These are phyloP conservation scores for Arachis hypogaea DNA, from an alignment of 306 rosid species.

Conservation along the genomic window DNA sequence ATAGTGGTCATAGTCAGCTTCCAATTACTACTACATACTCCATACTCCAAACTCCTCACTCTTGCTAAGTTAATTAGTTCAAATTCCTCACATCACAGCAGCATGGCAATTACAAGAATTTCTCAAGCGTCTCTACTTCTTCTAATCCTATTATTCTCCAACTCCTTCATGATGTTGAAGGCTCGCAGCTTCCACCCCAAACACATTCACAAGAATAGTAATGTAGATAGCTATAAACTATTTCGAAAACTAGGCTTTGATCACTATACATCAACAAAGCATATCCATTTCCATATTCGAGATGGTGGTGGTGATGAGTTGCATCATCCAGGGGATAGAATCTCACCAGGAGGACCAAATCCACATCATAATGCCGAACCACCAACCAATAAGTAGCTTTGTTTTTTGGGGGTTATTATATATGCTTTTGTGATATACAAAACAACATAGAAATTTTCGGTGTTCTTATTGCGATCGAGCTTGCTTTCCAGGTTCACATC, in stretches of 20 bases:
- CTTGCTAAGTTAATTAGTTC: background rate
- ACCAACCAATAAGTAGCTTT: background rate
- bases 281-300: slow-evolving; percentile 16
- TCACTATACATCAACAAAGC: background rate
- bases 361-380: slow-evolving; percentile 37
- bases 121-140: slow-evolving; percentile 9
- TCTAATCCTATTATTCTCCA: slow-evolving; percentile 35
- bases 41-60: background rate
- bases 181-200: slow-evolving; percentile 43
- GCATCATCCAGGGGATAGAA: slow-evolving; percentile 20
- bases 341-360: slow-evolving; percentile 49
- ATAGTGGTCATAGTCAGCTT: slow-evolving; percentile 2
- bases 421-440: background rate
- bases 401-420: background rate
- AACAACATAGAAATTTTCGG: too few species aligned
- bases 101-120: slow-evolving; percentile 34
- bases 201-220: slow-evolving; percentile 2
- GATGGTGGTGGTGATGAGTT: background rate
- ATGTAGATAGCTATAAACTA: slow-evolving; percentile 33
- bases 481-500: background rate
- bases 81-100: background rate
- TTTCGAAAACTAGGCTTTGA: slow-evolving; percentile 34
- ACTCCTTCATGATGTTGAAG: slow-evolving; percentile 22
- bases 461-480: background rate
- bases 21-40: background rate